Evolutionary conservation across 2,329 filamentous ascomycete species (phyloP).

Genomic region (Didymella lethalis): DNA sequence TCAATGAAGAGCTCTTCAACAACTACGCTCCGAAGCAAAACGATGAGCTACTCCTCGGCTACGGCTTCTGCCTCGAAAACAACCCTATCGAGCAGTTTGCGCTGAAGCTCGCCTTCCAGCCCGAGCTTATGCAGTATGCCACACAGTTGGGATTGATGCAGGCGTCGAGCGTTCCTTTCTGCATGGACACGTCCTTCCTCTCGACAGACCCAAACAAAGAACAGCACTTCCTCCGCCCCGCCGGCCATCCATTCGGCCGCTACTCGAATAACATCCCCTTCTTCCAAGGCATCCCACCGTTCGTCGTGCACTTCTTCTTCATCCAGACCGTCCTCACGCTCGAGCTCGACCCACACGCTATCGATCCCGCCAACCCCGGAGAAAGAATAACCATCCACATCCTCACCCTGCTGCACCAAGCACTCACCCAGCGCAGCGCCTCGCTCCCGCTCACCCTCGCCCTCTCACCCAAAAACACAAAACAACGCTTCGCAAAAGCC

Average conservation of each 20-base stretch:
- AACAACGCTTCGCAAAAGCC: conserved; percentile 53
- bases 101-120: conserved; percentile 53
- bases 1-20: conserved; percentile 59
- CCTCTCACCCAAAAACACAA: conserved; percentile 38
- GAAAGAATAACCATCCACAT: conserved; percentile 36
- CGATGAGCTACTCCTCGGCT: conserved; percentile 61
- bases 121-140: conserved; percentile 39
- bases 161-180: conserved; percentile 35
- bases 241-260: conserved; percentile 43
- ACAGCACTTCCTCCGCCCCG: conserved; percentile 45
- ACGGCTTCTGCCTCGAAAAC: conserved; percentile 59
- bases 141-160: conserved; percentile 27
- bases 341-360: conserved; percentile 24
- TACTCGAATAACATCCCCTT: conserved; percentile 42
- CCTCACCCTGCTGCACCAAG: conserved; percentile 33
- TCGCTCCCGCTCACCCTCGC: conserved; percentile 26
- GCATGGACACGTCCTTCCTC: conserved; percentile 36
- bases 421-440: conserved; percentile 32
- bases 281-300: conserved; percentile 47
- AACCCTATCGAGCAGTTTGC: conserved; percentile 59
- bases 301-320: conserved; percentile 45
- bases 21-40: conserved; percentile 64
- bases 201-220: conserved; percentile 37
- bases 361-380: conserved; percentile 26
- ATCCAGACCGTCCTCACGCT: conserved; percentile 36